phyloP scores from a whole-genome alignment of 306 rosid genomes.

The Amphicarpaea edgeworthii region DNA sequence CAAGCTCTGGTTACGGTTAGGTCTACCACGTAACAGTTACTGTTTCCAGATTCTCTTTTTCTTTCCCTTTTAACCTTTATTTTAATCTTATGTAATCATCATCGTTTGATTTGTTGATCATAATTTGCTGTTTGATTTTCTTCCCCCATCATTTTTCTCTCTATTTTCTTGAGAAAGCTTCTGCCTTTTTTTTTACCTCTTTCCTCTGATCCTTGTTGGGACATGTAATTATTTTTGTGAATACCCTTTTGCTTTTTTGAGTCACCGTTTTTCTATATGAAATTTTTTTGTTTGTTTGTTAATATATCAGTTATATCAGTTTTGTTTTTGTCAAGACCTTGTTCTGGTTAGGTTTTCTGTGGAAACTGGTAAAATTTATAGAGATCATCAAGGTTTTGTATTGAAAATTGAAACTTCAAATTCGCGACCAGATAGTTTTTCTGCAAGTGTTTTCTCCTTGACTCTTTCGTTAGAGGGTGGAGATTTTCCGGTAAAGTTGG shows the following conservation, averaged over 20 bases:
- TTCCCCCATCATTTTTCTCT: background rate
- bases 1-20: background rate
- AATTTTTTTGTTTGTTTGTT: background rate
- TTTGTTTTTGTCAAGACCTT: background rate
- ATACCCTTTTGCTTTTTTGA: background rate
- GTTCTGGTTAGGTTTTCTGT: background rate
- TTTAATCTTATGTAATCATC: background rate
- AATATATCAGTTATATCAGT: no score
- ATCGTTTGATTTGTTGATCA: background rate
- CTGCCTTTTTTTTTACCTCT: background rate
- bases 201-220: background rate
- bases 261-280: background rate
- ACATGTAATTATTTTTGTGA: background rate
- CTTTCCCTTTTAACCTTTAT: background rate
- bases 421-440: background rate
- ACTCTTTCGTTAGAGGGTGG: conserved; percentile 10
- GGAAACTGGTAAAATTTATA: background rate
- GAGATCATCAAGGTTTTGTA: background rate
- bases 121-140: background rate
- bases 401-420: background rate
- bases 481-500: background rate
- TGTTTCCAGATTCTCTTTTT: background rate
- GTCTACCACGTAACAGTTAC: no score
- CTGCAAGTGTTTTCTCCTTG: background rate
- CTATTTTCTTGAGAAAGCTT: background rate